Conservation (phyloP, 768 basidiomycete genomes). For the Amanita polypyramis region DNA sequence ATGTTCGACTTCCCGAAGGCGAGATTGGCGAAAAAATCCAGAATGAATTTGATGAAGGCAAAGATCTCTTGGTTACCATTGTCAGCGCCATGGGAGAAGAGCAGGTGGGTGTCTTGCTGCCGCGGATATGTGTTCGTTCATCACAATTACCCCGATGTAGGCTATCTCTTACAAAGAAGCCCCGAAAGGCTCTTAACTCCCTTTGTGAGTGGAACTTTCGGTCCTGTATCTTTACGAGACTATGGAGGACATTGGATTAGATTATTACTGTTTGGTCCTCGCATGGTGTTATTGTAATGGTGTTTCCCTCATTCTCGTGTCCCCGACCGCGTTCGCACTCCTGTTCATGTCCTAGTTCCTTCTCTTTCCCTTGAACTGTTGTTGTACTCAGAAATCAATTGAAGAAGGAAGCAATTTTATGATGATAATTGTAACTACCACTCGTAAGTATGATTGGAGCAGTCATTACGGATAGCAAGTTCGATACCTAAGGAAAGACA, state of each 20-base stretch:
- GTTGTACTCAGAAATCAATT: constrained; percentile 6
- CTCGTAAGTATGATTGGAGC: background rate
- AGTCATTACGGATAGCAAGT: too few species aligned
- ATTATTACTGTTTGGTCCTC: background rate
- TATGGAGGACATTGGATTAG: background rate
- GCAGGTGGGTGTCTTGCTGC: constrained; percentile 35
- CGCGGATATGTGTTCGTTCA: background rate
- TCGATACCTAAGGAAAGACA: too few species aligned
- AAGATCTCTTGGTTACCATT: constrained; percentile 82
- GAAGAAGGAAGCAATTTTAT: background rate
- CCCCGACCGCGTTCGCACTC: constrained; percentile 3
- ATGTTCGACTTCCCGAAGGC: constrained; percentile 86
- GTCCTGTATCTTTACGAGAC: background rate
- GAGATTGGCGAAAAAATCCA: constrained; percentile 69
- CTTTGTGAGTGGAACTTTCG: background rate
- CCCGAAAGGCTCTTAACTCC: constrained; percentile 43
- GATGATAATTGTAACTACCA: background rate
- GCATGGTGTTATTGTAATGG: constrained; percentile 1
- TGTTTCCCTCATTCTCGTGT: background rate
- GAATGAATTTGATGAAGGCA: constrained; percentile 68
- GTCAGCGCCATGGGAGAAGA: constrained; percentile 90
- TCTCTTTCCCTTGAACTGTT: background rate
- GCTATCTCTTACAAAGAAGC: constrained; percentile 87
- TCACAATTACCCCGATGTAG: constrained; percentile 20
- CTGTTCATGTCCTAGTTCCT: background rate